These are phyloP conservation scores for Amoeboaphelidium protococcarum DNA, from an alignment of 371 early-diverging fungal species.

Conservation along the genomic window DNA sequence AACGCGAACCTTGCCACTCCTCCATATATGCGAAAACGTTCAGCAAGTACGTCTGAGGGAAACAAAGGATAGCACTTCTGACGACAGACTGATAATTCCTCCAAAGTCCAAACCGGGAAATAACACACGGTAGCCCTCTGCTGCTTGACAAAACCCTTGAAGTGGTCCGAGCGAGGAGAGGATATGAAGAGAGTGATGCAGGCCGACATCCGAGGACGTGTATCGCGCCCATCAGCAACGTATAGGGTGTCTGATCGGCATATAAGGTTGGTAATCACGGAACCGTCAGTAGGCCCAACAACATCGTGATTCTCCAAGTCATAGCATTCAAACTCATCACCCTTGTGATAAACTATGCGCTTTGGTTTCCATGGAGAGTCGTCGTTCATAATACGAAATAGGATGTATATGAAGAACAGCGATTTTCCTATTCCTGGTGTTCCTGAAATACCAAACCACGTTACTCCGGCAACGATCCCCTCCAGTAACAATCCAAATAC, in stretches of 20 bases:
- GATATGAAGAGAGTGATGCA: constrained; percentile 8
- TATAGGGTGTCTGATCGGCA: constrained; percentile 8
- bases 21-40: no score
- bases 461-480: background rate
- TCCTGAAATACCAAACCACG: constrained; percentile 10
- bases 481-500: constrained; percentile 7
- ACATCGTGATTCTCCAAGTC: constrained; percentile 6
- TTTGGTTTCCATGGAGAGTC: constrained; percentile 9
- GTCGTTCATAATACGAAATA: constrained; percentile 10
- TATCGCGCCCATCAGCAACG: constrained; percentile 10
- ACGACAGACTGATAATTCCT: constrained; percentile 5
- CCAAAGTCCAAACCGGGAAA: constrained; percentile 11
- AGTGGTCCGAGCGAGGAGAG: constrained; percentile 7
- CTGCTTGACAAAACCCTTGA: constrained; percentile 8
- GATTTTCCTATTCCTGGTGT: constrained; percentile 11
- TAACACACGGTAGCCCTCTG: constrained; percentile 8
- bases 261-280: constrained; percentile 4
- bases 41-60: constrained; percentile 2
- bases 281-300: background rate
- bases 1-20: constrained; percentile 6
- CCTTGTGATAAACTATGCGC: constrained; percentile 8
- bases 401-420: constrained; percentile 11
- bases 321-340: constrained; percentile 7
- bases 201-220: constrained; percentile 5
- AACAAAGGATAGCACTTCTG: constrained; percentile 5